Conservation (phyloP, 805 yeast genomes). For the Candida vaughaniae region DNA sequence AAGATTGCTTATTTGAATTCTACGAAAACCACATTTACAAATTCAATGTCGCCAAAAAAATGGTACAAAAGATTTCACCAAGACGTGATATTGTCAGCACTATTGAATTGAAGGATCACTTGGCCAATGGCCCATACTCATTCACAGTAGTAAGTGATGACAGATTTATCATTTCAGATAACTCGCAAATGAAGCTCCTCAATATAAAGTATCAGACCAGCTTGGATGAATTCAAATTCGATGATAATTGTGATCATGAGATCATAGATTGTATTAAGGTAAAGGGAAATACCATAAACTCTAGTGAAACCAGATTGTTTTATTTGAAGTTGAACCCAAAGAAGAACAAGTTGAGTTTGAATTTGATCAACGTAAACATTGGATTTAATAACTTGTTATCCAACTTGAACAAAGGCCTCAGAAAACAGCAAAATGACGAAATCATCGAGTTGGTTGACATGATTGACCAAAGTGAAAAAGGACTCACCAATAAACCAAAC, state of each 20-base stretch:
- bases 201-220: conserved; percentile 46
- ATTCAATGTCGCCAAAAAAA: conserved; percentile 3
- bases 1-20: conserved; percentile 8
- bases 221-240: conserved; percentile 28
- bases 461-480: not conserved
- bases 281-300: conserved; percentile 42
- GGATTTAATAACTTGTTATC: conserved; percentile 70
- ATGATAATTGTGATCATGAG: conserved; percentile 8
- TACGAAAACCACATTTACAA: conserved; percentile 9
- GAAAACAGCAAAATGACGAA: not conserved
- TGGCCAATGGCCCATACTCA: conserved; percentile 17
- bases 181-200: conserved; percentile 40
- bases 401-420: conserved; percentile 63
- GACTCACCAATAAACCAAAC: not conserved
- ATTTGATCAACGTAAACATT: conserved; percentile 51
- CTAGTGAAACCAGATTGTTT: conserved; percentile 35
- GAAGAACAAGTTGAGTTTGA: conserved; percentile 43
- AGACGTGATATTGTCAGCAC: conserved; percentile 5
- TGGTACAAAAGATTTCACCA: conserved; percentile 7
- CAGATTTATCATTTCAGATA: conserved; percentile 44
- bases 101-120: not conserved
- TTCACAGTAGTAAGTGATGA: conserved; percentile 43
- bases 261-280: conserved; percentile 31
- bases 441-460: conserved; percentile 2
- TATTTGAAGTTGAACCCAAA: conserved; percentile 40